Evolutionary conservation across 345 rosid species (phyloP).

Genomic region (Mangifera indica): DNA sequence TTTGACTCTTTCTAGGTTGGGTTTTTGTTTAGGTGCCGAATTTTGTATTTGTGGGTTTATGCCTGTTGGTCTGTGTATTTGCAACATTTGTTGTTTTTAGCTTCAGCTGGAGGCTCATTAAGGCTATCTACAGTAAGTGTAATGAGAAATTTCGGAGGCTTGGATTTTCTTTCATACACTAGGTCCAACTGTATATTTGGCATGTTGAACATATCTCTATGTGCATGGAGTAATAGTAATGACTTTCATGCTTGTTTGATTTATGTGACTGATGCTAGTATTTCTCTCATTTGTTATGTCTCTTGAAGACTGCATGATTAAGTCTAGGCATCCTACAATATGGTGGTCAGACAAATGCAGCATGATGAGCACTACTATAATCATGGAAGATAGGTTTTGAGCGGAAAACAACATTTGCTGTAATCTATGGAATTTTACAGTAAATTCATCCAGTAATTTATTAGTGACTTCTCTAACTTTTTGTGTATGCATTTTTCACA

Average conservation of each 20-base stretch:
- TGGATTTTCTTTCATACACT: neutral
- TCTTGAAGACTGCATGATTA: neutral
- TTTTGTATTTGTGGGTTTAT: conserved; percentile 8
- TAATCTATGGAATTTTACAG: neutral
- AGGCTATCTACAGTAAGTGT: neutral
- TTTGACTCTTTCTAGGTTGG: neutral
- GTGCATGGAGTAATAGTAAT: neutral
- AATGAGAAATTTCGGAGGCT: neutral
- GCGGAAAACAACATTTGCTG: neutral
- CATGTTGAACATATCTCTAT: neutral
- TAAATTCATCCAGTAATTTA: neutral
- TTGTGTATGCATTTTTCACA: neutral
- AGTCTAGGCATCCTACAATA: neutral
- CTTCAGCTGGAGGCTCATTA: neutral
- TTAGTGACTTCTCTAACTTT: neutral
- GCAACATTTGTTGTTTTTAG: neutral
- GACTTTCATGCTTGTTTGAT: neutral
- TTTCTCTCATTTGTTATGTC: neutral
- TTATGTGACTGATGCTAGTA: neutral
- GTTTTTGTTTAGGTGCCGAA: neutral
- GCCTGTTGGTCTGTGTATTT: neutral
- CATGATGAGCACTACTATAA: neutral
- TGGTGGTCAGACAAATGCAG: neutral
- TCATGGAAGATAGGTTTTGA: neutral
- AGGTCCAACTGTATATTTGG: neutral